Base-by-base conservation (phyloP, 306 rosid species). In the Ceratonia siliqua region DNA sequence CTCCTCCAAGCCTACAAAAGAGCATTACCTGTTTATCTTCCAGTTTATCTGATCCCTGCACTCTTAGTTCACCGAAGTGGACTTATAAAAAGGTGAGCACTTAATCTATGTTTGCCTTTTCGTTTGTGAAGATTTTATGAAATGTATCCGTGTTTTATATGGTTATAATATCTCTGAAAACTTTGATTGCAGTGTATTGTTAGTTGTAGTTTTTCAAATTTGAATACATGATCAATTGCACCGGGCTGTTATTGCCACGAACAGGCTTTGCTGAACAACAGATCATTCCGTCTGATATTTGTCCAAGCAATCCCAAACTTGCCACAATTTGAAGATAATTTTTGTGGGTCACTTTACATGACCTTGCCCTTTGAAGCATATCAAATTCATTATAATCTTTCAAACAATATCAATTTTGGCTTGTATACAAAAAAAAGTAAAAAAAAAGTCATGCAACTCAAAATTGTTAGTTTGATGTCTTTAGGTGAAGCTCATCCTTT, bases 21-120 rank as follows among this genome's bases (percentile, higher is more conserved):
- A 68, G 89, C 94, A 6, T 42, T 89, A 72, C 88, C 91, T 0
- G 94, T 89, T 61, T 89, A 89, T 77, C 88, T 89, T 48, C 94
- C 91, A 6, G 91, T 89, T 8, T 87, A 89, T 79, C 76, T 89
- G 77, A 72, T 87, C 74, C 94, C 94, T 38, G 94, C 94, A 25
- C 84, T 89, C 28, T 76, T 89, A 77, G 94, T 87, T 78, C 94
- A 87, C 66, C 86, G 91, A 58, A 79, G 85, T 78, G 90, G 72
- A 65, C 85, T 89, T 70, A 20, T 72, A 78, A 83, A 89, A 72
- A 85, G 90, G 94, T 87, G 55, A 85, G 52, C 53, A 24, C 27
- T 45, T 45, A 27, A 41, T 43, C 36, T 43, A 66, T 20, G 7
- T 55, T 41, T 14, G 1, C 22, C 27, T 35, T 52, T 58, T 82